Evolutionary conservation across 1,139 yeast species (phyloP).

Genomic region (Hansenula sp.): DNA sequence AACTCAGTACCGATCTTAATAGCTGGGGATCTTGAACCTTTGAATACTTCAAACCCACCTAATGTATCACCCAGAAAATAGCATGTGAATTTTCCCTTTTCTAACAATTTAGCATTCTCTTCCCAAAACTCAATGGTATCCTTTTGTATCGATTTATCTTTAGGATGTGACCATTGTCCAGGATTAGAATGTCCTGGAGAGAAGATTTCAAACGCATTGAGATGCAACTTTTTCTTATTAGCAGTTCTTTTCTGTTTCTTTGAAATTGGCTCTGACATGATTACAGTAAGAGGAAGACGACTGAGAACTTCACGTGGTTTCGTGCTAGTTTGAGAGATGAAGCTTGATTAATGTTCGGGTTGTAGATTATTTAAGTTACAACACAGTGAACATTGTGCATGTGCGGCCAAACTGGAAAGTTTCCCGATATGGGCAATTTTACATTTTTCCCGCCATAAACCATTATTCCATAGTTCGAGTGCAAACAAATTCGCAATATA

Average conservation of each 20-base stretch:
- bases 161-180: constrained; percentile 42
- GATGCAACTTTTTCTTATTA: constrained; percentile 6
- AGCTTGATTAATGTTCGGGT: no score
- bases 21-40: constrained; percentile 37
- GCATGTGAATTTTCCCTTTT: constrained; percentile 40
- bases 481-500: no score
- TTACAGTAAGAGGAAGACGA: not conserved
- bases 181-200: constrained; percentile 16
- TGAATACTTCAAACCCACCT: constrained; percentile 40
- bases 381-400: no score
- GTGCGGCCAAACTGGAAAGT: no score
- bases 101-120: constrained; percentile 36
- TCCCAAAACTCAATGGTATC: constrained; percentile 40
- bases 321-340: no score
- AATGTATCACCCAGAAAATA: constrained; percentile 42
- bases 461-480: no score
- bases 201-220: constrained; percentile 10
- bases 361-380: no score
- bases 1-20: constrained; percentile 37
- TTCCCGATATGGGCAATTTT: no score
- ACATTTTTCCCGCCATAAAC: no score
- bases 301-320: not conserved
- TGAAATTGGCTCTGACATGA: not conserved
- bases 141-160: constrained; percentile 30
- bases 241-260: constrained; percentile 3